Conservation (phyloP, 371 early-diverging fungal species). For the Mortierella sp. region DNA sequence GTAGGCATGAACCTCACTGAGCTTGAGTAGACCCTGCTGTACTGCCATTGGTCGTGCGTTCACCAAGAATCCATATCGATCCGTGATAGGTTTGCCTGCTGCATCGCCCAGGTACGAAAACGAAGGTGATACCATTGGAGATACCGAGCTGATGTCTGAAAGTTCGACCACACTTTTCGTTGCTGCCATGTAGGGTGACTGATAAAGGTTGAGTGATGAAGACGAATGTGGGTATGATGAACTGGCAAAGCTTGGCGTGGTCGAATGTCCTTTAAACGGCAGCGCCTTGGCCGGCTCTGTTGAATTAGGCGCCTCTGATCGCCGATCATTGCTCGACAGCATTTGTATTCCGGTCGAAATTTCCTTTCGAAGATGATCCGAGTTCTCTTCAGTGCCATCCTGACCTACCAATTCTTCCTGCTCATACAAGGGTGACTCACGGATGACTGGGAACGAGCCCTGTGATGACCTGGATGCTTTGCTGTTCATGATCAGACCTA, state of each 20-base stretch:
- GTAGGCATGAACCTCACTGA: conserved; percentile 35
- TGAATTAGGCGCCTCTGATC: conserved; percentile 17
- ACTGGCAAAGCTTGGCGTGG: conserved; percentile 19
- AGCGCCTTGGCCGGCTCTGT: conserved; percentile 33
- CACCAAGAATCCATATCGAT: conserved; percentile 48
- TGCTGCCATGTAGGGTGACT: conserved; percentile 1
- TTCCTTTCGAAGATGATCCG: conserved; percentile 1
- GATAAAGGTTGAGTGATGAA: conserved; percentile 15
- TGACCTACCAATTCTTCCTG: conserved; percentile 13
- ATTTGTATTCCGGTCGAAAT: conserved; percentile 6
- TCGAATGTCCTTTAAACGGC: conserved; percentile 16
- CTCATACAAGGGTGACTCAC: conserved; percentile 28
- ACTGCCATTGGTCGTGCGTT: conserved; percentile 50
- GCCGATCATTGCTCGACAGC: conserved; percentile 28
- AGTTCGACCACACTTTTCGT: conserved; percentile 43
- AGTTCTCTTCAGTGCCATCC: conserved; percentile 12
- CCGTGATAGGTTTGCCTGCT: conserved; percentile 37
- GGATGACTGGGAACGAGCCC: conserved; percentile 34
- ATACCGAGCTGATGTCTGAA: conserved; percentile 39
- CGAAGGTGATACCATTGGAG: conserved; percentile 24
- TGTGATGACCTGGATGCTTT: conserved; percentile 12
- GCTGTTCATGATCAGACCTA: conserved; percentile 51
- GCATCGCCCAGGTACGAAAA: conserved; percentile 24
- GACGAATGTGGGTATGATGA: conserved; percentile 38
- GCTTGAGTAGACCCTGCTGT: conserved; percentile 44